Evolutionary conservation across 192 early-diverging fungal species (phyloP).

Genomic region (Coemansia sp.): DNA sequence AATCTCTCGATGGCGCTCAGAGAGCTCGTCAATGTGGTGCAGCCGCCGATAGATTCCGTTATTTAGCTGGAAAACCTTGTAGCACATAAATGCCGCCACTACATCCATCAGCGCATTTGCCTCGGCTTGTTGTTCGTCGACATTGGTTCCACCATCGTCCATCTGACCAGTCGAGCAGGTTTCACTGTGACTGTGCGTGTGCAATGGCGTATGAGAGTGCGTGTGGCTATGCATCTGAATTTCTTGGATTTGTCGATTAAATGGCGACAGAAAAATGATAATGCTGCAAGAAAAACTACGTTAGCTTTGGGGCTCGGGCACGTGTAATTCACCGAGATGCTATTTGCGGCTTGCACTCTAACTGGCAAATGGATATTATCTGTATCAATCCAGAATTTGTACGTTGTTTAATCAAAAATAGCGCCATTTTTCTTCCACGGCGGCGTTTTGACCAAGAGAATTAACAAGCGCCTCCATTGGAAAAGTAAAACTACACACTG

Average conservation of each 20-base stretch:
- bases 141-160: not conserved
- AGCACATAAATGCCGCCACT: conserved; percentile 58
- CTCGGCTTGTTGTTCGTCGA: conserved; percentile 15
- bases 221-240: conserved; percentile 5
- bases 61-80: conserved; percentile 60
- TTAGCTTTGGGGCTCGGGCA: not conserved
- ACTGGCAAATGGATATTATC: not conserved
- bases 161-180: not conserved
- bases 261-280: too few species aligned
- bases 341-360: not conserved
- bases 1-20: conserved; percentile 61
- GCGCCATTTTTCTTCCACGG: too few species aligned
- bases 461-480: too few species aligned
- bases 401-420: too few species aligned
- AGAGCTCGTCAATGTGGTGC: conserved; percentile 58
- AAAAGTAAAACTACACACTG: too few species aligned
- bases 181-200: not conserved
- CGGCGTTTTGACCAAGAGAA: too few species aligned
- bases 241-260: not conserved
- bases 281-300: not conserved
- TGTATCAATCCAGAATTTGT: not conserved
- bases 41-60: conserved; percentile 61
- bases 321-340: conserved; percentile 2
- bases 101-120: conserved; percentile 35
- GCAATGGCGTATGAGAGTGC: not conserved